Conservation (phyloP, 176 grass and related monocot genomes). For the Puccinellia tenuiflora region DNA sequence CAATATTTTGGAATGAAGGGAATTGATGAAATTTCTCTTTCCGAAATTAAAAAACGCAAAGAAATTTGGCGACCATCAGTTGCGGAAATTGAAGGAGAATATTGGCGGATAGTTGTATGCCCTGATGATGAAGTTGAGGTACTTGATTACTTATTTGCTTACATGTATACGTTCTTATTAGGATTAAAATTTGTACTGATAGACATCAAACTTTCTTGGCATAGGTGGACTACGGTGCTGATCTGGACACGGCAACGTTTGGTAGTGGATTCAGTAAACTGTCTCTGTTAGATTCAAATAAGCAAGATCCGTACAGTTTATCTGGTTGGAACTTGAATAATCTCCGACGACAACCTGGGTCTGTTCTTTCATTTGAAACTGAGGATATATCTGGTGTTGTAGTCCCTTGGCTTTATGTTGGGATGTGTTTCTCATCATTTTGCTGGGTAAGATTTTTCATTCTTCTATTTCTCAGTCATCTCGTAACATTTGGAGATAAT, state of each 20-base stretch:
- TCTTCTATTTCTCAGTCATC: constrained; percentile 24
- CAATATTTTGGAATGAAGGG: constrained; percentile 67
- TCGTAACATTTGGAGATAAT: constrained; percentile 10
- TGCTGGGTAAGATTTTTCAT: constrained; percentile 72
- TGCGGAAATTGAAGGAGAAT: constrained; percentile 94
- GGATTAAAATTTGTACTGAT: constrained; percentile 18
- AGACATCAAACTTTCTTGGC: constrained; percentile 11
- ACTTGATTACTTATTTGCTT: neutral
- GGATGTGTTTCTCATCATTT: constrained; percentile 99
- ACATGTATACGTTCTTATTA: neutral
- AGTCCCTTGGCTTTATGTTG: constrained; percentile 95
- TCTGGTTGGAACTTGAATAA: constrained; percentile 96
- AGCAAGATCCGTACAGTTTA: constrained; percentile 39
- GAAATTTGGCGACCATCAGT: constrained; percentile 58
- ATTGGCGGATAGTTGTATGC: constrained; percentile 89
- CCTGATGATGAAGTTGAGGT: constrained; percentile 86
- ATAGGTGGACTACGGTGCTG: constrained; percentile 92
- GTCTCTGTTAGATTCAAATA: constrained; percentile 35
- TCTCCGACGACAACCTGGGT: constrained; percentile 57
- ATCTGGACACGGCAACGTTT: constrained; percentile 83
- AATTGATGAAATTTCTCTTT: constrained; percentile 47
- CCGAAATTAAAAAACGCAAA: constrained; percentile 41
- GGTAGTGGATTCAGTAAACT: constrained; percentile 75
- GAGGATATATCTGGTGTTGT: constrained; percentile 95
- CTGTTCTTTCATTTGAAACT: constrained; percentile 78